phyloP scores from a whole-genome alignment of 2,329 filamentous ascomycete genomes.

The Aspergillus neoniger region DNA sequence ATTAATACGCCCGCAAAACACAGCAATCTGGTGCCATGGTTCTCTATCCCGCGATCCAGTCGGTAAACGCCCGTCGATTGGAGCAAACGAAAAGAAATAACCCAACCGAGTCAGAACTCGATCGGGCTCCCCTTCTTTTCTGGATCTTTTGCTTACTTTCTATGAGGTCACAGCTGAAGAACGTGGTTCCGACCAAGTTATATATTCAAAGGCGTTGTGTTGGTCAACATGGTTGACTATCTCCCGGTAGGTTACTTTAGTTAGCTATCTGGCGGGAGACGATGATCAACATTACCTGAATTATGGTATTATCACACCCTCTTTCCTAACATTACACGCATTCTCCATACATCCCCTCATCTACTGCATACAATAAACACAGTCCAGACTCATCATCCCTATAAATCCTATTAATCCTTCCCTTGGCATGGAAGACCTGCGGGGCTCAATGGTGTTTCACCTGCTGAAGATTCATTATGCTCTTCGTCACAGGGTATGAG shows the following conservation, averaged over 20 bases:
- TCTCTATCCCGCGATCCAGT: constrained; percentile 5
- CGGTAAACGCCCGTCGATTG: background rate
- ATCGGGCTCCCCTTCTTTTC: background rate
- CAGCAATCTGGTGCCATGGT: constrained; percentile 18
- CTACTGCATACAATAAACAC: background rate
- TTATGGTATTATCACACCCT: too few species aligned
- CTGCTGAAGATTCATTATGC: background rate
- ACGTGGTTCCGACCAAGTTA: background rate
- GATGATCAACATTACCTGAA: too few species aligned
- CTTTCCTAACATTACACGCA: too few species aligned
- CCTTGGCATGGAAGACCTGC: background rate
- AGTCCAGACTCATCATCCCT: background rate
- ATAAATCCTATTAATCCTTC: background rate
- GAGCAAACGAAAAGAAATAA: background rate
- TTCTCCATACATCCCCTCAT: too few species aligned
- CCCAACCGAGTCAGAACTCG: background rate
- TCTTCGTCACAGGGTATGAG: background rate
- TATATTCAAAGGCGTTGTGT: background rate
- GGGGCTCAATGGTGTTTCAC: background rate
- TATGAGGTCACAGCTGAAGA: background rate
- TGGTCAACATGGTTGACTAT: background rate
- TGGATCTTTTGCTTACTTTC: background rate
- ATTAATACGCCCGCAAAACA: constrained; percentile 20
- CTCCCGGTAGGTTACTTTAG: background rate
- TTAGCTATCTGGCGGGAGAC: too few species aligned